Conservation (phyloP, 352 stramenopile genomes). For the Globisporangium alternatum region DNA sequence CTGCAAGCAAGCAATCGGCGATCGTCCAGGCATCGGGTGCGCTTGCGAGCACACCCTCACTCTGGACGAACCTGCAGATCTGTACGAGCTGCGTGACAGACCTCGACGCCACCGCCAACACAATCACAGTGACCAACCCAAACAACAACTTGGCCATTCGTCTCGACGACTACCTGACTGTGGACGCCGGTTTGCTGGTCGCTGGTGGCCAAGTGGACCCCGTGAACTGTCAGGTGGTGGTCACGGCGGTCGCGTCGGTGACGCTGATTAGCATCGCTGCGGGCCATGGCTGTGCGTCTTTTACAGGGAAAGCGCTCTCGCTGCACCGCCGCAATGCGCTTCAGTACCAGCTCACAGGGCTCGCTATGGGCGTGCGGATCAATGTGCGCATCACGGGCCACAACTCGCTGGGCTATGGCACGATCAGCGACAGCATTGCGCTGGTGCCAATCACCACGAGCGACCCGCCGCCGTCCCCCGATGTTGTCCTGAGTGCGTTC, state of each 20-base stretch:
- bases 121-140: constrained; percentile 29
- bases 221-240: constrained; percentile 50
- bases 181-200: constrained; percentile 26
- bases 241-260: constrained; percentile 26
- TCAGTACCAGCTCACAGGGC: constrained; percentile 72
- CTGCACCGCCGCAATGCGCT: constrained; percentile 57
- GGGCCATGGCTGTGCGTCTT: constrained; percentile 46
- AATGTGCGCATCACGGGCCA: constrained; percentile 90
- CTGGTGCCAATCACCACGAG: constrained; percentile 84
- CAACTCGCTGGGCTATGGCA: constrained; percentile 91
- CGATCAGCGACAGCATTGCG: constrained; percentile 56
- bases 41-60: constrained; percentile 30
- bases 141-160: constrained; percentile 25
- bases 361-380: constrained; percentile 87
- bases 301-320: constrained; percentile 35
- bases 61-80: constrained; percentile 32
- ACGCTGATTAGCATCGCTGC: constrained; percentile 33
- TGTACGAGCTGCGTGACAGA: constrained; percentile 51
- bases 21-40: constrained; percentile 26
- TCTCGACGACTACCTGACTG: constrained; percentile 44
- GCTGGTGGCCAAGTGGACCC: constrained; percentile 15
- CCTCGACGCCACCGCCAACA: constrained; percentile 21
- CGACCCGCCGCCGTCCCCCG: constrained; percentile 80
- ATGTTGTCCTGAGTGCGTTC: constrained; percentile 49
- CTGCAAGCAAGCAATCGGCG: constrained; percentile 27